Conservation (phyloP, 176 grass and related monocot genomes). For the Phoenix dactylifera region DNA sequence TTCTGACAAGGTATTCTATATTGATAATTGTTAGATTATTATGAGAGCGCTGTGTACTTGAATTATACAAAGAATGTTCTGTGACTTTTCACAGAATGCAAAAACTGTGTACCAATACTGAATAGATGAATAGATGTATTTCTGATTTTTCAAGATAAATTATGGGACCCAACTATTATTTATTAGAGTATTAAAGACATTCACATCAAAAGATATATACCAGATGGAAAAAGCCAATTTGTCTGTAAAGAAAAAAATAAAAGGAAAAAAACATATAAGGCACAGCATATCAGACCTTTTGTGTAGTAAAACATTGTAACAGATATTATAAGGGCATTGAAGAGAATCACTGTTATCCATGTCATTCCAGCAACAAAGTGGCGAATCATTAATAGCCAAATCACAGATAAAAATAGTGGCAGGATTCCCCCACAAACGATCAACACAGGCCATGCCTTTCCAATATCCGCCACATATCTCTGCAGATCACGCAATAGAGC, state of each 20-base stretch:
- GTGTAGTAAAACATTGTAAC: constrained; percentile 94
- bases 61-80: too few relatives aligned
- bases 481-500: constrained; percentile 31
- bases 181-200: too few relatives aligned
- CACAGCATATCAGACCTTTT: constrained; percentile 45
- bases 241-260: constrained; percentile 18
- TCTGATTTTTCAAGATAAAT: too few relatives aligned
- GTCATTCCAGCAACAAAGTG: constrained; percentile 94
- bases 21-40: too few relatives aligned
- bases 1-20: too few relatives aligned
- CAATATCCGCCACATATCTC: constrained; percentile 95
- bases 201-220: too few relatives aligned
- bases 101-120: too few relatives aligned
- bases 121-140: too few relatives aligned
- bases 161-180: too few relatives aligned
- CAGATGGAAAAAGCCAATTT: too few relatives aligned
- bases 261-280: constrained; percentile 6
- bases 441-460: constrained; percentile 96
- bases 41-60: too few relatives aligned
- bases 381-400: constrained; percentile 94
- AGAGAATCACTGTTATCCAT: constrained; percentile 90
- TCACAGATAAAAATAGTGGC: constrained; percentile 77
- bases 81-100: too few relatives aligned
- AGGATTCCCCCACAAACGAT: constrained; percentile 93
- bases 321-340: constrained; percentile 88